Percentiles rank a stretch among this genome's conserved stretches.
Conservation (phyloP, 345 rosid genomes). For the Garcia nutans region DNA sequence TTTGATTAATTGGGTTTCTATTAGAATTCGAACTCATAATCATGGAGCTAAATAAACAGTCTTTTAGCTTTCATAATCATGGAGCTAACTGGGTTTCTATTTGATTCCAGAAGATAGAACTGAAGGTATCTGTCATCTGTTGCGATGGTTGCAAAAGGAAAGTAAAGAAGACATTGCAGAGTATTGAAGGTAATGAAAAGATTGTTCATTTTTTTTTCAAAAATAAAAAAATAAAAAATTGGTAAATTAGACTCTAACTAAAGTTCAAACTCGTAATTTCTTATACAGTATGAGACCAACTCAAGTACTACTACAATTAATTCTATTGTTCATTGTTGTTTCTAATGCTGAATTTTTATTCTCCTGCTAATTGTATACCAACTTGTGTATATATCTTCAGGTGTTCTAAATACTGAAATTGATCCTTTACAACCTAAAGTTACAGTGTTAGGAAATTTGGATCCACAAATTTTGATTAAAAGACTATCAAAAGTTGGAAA, state of each 20-base stretch:
- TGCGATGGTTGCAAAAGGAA: slow-evolving; percentile 70
- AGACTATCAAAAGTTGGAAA: slow-evolving; percentile 49
- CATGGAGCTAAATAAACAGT: too few relatives aligned
- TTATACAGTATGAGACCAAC: too few relatives aligned
- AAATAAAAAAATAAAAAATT: too few relatives aligned
- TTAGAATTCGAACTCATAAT: too few relatives aligned
- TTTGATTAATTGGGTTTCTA: too few relatives aligned
- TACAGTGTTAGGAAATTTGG: slow-evolving; percentile 43
- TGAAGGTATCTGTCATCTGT: slow-evolving; percentile 55
- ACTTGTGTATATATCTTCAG: slow-evolving; percentile 24
- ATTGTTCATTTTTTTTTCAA: neutral
- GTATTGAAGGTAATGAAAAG: slow-evolving; percentile 45
- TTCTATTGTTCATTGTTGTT: neutral
- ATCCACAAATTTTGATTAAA: slow-evolving; percentile 41
- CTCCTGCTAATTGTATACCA: slow-evolving; percentile 4
- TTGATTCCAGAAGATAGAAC: slow-evolving; percentile 48
- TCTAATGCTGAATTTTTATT: neutral
- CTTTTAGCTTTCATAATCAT: too few relatives aligned
- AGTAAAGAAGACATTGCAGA: slow-evolving; percentile 49
- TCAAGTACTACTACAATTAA: too few relatives aligned
- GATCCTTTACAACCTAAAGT: slow-evolving; percentile 48
- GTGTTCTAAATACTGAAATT: slow-evolving; percentile 50
- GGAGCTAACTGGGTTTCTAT: too few relatives aligned
- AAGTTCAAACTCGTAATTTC: too few relatives aligned
- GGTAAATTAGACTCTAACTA: too few relatives aligned